Evolutionary conservation across 129 eudicot species (phyloP).

Genomic region (Cynara cardunculus): DNA sequence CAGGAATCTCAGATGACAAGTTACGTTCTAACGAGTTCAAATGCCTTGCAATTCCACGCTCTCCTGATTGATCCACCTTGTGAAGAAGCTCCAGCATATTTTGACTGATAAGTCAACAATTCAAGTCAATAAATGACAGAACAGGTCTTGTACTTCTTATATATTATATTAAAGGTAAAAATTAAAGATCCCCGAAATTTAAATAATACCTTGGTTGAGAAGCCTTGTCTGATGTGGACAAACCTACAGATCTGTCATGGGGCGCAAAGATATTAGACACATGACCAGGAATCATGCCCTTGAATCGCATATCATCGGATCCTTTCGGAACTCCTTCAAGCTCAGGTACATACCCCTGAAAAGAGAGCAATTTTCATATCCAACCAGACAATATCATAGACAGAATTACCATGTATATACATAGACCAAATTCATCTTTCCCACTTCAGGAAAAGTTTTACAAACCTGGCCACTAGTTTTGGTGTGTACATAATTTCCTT

Average conservation of each 20-base stretch:
- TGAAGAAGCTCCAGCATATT: conserved; percentile 92
- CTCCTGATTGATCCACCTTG: conserved; percentile 76
- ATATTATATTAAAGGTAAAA: neutral
- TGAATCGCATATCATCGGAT: conserved; percentile 42
- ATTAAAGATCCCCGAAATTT: neutral
- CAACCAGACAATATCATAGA: neutral
- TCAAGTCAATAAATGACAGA: conserved; percentile 1
- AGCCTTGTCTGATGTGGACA: conserved; percentile 34
- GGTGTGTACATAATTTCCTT: conserved; percentile 33
- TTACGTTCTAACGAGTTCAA: conserved; percentile 41
- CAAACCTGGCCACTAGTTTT: conserved; percentile 46
- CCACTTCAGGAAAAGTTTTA: conserved; percentile 15
- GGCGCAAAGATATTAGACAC: conserved; percentile 34
- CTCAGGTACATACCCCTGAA: conserved; percentile 49
- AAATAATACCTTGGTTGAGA: conserved; percentile 52
- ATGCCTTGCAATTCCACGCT: conserved; percentile 34
- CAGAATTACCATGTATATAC: too few species aligned
- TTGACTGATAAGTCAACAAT: conserved; percentile 46
- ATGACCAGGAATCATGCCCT: conserved; percentile 49
- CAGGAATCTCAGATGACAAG: conserved; percentile 48
- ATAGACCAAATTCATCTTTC: conserved; percentile 28
- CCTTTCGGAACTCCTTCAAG: conserved; percentile 44
- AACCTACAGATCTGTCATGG: conserved; percentile 40
- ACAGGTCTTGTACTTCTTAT: neutral
- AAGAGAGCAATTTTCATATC: conserved; percentile 22